Evolutionary conservation across 768 basidiomycete genomes (phyloP), one percentile per base, ranked within the genome.

Genomic region (Gyrodon lividus): DNA sequence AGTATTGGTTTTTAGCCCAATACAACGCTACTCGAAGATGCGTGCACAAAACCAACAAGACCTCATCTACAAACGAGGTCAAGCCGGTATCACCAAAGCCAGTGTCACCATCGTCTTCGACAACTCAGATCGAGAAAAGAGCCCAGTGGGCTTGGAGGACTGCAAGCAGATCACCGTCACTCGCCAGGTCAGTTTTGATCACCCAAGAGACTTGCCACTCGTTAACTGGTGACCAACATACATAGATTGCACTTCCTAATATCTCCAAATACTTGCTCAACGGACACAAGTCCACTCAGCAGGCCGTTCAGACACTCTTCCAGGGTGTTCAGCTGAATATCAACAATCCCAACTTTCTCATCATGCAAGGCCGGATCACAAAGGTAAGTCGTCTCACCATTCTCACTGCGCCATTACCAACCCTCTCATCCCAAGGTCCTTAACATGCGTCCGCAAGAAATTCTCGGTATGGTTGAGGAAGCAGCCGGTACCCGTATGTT

Each of bases 361-460:
- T 98, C 68, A 98, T 98, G 96, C 97, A 99, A 71, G 96, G 97
- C 24, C 91, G 95, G 44, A 99, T 99, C 66, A 99, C 97, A 10
- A 99, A 98, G 75, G 95, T 89, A 28, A 35, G 70, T 59, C 22
- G 19, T 9, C 35, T 43, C 37, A 41, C 12, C 8, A 48, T 48
- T 42, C 10, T 33, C 13, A 14, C 19, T 33, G 7, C 20, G 9
- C 16, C 34, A 16, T 46, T 56, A 19, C 42, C 16, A 26, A 34
- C 45, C 17, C 37, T 16, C 24, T 17, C 34, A 6, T 33, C 47
- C 23, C 26, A 55, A 87, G 87, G 89, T 92, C 4, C 82, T 99
- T 43, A 98, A 98, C 70, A 98, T 99, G 97, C 87, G 92, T 22
- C 95, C 97, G 0, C 88, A 89, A 74, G 97, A 99, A 68, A 96